Evolutionary conservation across 139 green algal species (phyloP), one percentile per base, ranked within the genome.

Genomic region (Picochlorum sp.): DNA sequence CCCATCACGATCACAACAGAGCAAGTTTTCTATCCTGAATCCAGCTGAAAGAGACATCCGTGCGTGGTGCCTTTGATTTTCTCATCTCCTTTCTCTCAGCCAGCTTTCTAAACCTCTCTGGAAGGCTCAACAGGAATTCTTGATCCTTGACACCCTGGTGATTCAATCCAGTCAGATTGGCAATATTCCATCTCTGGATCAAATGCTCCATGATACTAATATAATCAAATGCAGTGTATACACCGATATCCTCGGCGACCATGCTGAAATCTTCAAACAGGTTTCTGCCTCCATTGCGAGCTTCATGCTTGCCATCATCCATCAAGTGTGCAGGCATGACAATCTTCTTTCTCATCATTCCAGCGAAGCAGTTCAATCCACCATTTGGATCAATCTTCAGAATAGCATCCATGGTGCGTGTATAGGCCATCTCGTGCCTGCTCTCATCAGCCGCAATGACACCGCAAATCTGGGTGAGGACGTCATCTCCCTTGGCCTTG

Each of bases 321-420:
- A 98, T 97, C 6, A 96, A 71, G 77, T 97, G 90, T 10, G 92
- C 92, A 23, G 90, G 90, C 94, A 99, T 99, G 11, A 95, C 86
- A 66, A 99, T 98, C 82, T 96, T 86, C 82, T 98, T 98, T 44
- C 70, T 75, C 90, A 99, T 98, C 94, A 99, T 99, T 82, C 97
- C 93, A 7, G 79, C 86, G 71, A 97, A 98, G 3, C 83, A 88
- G 9, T 95, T 50, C 79, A 96, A 89, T 20, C 89, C 77, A 61
- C 89, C 88, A 58, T 85, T 70, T 38, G 87, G 88, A 71, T 99
- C 94, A 26, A 47, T 54, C 60, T 87, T 78, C 60, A 96, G 92
- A 47, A 99, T 63, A 49, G 84, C 79, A 37, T 96, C 83, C 50
- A 97, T 83, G 68, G 97, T 95, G 62, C 86, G 76, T 2, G 65